phyloP scores from a whole-genome alignment of 2,329 filamentous ascomycete species.

The Colletotrichum siamense region DNA sequence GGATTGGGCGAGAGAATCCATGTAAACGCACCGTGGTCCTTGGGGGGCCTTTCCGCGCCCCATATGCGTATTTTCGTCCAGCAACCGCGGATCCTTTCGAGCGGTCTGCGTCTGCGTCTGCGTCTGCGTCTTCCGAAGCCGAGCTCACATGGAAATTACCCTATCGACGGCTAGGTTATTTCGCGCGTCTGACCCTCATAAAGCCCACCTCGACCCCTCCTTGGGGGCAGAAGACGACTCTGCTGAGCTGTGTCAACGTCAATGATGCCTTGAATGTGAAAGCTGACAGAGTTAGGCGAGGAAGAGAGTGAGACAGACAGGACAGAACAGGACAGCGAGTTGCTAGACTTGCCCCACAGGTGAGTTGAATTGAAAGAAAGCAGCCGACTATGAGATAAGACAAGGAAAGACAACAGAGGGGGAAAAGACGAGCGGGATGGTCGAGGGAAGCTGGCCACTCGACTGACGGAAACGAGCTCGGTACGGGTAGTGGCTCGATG shows the following conservation, averaged over 20 bases:
- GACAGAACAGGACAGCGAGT: neutral
- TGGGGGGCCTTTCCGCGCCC: neutral
- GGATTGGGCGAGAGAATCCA: constrained; percentile 9
- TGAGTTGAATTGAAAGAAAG: neutral
- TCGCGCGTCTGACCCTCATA: neutral
- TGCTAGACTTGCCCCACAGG: neutral
- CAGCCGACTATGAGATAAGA: constrained; percentile 9
- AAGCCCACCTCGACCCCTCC: neutral
- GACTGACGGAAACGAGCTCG: neutral
- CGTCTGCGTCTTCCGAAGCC: neutral
- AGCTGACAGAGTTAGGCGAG: constrained; percentile 9
- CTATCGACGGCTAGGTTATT: neutral
- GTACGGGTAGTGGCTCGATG: constrained; percentile 1
- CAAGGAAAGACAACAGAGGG: neutral
- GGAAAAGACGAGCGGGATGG: neutral
- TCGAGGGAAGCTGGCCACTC: neutral
- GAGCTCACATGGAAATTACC: neutral
- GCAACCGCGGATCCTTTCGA: constrained; percentile 2
- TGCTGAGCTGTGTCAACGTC: neutral
- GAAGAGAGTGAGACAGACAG: neutral
- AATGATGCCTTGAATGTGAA: constrained; percentile 1
- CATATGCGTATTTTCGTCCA: neutral
- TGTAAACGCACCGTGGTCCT: neutral
- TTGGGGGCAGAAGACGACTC: neutral
- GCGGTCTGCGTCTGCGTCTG: neutral